Evolutionary conservation across 352 stramenopile genomes (phyloP).

Genomic region (Aphanomyces stellatus): DNA sequence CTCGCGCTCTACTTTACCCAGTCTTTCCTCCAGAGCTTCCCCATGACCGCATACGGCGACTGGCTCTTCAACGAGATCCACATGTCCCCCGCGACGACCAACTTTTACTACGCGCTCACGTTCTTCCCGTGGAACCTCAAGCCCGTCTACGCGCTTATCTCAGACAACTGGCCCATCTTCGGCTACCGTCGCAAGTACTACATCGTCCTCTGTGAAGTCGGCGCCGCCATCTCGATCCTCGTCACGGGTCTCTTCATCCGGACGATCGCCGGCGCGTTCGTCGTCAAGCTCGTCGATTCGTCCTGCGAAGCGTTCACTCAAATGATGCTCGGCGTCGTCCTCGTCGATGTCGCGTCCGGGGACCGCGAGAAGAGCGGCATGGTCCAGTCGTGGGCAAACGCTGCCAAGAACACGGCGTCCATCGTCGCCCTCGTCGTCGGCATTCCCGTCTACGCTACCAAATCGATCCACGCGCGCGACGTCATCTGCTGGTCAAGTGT

Average conservation of each 20-base stretch:
- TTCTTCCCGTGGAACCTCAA: constrained; percentile 86
- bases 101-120: constrained; percentile 70
- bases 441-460: constrained; percentile 57
- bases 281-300: constrained; percentile 57
- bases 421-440: constrained; percentile 50
- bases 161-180: constrained; percentile 59
- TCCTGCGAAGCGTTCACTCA: constrained; percentile 69
- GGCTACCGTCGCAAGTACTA: constrained; percentile 78
- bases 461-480: constrained; percentile 34
- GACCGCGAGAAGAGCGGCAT: constrained; percentile 45
- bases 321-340: constrained; percentile 72
- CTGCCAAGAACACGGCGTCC: constrained; percentile 52
- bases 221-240: constrained; percentile 44
- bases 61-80: constrained; percentile 72
- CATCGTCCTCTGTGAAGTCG: constrained; percentile 62
- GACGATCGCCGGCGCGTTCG: constrained; percentile 50
- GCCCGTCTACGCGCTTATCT: constrained; percentile 68
- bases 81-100: constrained; percentile 67
- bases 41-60: constrained; percentile 61
- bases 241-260: constrained; percentile 43
- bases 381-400: constrained; percentile 65
- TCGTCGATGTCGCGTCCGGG: constrained; percentile 49
- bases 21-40: constrained; percentile 66
- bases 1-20: constrained; percentile 75
- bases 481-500: constrained; percentile 58